Evolutionary conservation across 2,329 filamentous ascomycete genomes (phyloP).

Genomic region (Cryphonectria parasitica): DNA sequence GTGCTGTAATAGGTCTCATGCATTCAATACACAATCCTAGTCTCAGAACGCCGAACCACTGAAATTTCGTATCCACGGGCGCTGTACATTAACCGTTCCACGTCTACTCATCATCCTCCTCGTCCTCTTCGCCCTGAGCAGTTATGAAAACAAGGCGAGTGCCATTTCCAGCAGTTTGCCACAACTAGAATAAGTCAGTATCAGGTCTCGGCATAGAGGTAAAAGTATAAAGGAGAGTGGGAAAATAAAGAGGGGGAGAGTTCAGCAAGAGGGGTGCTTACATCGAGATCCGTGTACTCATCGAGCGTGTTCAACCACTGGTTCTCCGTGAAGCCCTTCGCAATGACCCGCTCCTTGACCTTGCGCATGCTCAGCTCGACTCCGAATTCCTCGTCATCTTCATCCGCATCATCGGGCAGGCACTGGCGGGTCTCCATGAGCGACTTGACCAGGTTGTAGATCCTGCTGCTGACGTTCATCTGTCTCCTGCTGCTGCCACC

Average conservation of each 20-base stretch:
- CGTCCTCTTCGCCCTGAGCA: slow-evolving; percentile 55
- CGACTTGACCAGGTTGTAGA: slow-evolving; percentile 91
- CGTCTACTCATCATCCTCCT: slow-evolving; percentile 49
- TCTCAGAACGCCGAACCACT: slow-evolving; percentile 37
- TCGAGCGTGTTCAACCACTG: slow-evolving; percentile 86
- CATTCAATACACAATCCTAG: slow-evolving; percentile 8
- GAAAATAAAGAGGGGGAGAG: background rate
- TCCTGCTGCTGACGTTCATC: slow-evolving; percentile 82
- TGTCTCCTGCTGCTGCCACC: slow-evolving; percentile 61
- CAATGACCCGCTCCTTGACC: slow-evolving; percentile 88
- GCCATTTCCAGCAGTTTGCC: slow-evolving; percentile 76
- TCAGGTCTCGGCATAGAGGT: background rate
- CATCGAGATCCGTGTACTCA: slow-evolving; percentile 86
- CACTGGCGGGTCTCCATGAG: slow-evolving; percentile 88
- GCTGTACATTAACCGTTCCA: background rate
- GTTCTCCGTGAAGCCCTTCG: slow-evolving; percentile 95
- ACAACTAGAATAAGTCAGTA: slow-evolving; percentile 62
- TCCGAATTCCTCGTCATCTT: slow-evolving; percentile 54
- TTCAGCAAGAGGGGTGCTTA: slow-evolving; percentile 59
- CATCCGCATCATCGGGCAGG: slow-evolving; percentile 69
- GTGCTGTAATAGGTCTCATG: slow-evolving; percentile 17
- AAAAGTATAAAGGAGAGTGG: background rate
- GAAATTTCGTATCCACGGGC: background rate
- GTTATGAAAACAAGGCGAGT: slow-evolving; percentile 74
- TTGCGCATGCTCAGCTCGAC: slow-evolving; percentile 83